Conservation (phyloP, 1,139 yeast species). For the Hansenula lynferdii region DNA sequence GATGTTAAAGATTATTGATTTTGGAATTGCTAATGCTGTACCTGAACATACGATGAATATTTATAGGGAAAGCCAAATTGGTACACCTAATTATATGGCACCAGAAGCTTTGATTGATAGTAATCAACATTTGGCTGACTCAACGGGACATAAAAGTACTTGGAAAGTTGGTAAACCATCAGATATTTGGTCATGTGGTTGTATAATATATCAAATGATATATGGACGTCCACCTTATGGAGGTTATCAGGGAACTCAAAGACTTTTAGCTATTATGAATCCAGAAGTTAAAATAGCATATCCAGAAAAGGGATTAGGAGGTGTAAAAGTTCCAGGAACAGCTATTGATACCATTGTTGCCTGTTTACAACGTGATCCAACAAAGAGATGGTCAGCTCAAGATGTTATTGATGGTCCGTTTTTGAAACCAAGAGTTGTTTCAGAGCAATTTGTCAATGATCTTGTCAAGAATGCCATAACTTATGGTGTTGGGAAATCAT, state of each 20-base stretch:
- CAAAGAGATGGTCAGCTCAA: constrained; percentile 59
- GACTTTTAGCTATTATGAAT: constrained; percentile 81
- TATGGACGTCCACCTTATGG: constrained; percentile 94
- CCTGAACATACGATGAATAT: constrained; percentile 91
- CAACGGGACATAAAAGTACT: constrained; percentile 33
- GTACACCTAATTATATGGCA: constrained; percentile 98
- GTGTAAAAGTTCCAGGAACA: constrained; percentile 59
- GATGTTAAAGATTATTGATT: constrained; percentile 80
- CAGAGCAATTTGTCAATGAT: constrained; percentile 61
- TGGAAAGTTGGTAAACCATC: constrained; percentile 96
- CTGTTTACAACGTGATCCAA: constrained; percentile 73
- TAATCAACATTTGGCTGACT: constrained; percentile 22
- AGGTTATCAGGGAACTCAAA: constrained; percentile 68
- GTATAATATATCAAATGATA: constrained; percentile 92
- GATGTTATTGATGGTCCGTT: constrained; percentile 57
- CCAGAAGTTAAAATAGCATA: constrained; percentile 76
- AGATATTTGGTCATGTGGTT: constrained; percentile 98
- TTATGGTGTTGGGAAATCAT: constrained; percentile 19
- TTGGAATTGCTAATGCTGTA: constrained; percentile 93
- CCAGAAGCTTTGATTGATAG: constrained; percentile 80
- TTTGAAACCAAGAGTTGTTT: constrained; percentile 69
- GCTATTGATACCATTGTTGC: constrained; percentile 68
- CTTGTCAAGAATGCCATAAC: constrained; percentile 61
- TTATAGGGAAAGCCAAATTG: constrained; percentile 87
- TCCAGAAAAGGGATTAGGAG: constrained; percentile 60